phyloP scores from a whole-genome alignment of 176 grass and related monocot genomes.

The Pontederia crassipes region DNA sequence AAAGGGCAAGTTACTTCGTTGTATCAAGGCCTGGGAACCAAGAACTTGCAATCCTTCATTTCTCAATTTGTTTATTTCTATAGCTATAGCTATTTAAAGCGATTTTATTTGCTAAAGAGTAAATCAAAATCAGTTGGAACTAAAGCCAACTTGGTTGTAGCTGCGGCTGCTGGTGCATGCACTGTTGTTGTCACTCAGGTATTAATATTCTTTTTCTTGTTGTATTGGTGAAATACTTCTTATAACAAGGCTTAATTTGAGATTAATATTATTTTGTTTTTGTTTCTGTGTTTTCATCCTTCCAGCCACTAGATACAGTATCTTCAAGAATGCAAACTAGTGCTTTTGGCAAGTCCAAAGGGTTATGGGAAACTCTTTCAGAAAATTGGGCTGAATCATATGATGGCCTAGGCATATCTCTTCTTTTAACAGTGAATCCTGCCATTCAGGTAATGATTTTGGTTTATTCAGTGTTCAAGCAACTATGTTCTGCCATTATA shows the following conservation, averaged over 20 bases:
- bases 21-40: conserved; percentile 88
- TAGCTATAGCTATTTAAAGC: conserved; percentile 89
- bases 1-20: conserved; percentile 64
- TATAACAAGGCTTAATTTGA: neutral
- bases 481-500: no score
- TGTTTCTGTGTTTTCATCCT: neutral
- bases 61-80: conserved; percentile 95
- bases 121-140: conserved; percentile 81
- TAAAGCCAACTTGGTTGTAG: conserved; percentile 69
- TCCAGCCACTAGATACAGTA: conserved; percentile 85
- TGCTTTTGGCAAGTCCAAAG: conserved; percentile 90
- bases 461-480: neutral
- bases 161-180: conserved; percentile 87
- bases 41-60: conserved; percentile 91
- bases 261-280: neutral
- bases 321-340: conserved; percentile 98
- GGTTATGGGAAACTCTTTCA: conserved; percentile 63
- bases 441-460: conserved; percentile 79
- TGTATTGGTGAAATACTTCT: neutral
- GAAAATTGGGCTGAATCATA: conserved; percentile 75
- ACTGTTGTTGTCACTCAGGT: conserved; percentile 87
- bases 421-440: conserved; percentile 91
- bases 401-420: conserved; percentile 88
- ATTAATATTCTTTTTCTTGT: neutral
- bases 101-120: conserved; percentile 74